Conservation (phyloP, 371 early-diverging fungal species). For the Mucor circinelloides region DNA sequence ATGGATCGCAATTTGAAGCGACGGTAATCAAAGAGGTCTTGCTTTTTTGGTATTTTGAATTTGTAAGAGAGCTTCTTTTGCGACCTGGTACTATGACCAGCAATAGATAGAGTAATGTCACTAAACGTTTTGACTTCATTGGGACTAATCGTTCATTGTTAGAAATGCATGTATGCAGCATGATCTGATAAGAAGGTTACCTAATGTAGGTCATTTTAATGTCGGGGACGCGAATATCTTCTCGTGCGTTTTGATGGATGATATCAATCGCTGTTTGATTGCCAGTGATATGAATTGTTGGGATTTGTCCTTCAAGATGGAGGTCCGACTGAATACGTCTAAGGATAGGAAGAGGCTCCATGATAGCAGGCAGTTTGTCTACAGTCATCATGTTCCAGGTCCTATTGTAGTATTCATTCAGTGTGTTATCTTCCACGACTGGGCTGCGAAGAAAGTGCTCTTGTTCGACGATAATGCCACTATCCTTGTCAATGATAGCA, state of each 20-base stretch:
- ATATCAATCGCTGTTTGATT: slow-evolving; percentile 18
- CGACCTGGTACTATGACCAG: slow-evolving; percentile 26
- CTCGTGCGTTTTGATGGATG: slow-evolving; percentile 27
- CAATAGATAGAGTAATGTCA: slow-evolving; percentile 18
- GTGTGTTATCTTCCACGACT: not conserved
- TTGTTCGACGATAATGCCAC: slow-evolving; percentile 2
- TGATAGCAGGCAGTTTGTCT: slow-evolving; percentile 8
- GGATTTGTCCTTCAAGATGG: slow-evolving; percentile 25
- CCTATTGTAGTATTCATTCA: slow-evolving; percentile 23
- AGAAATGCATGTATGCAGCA: not conserved
- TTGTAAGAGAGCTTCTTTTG: slow-evolving; percentile 28
- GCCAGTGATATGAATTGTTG: slow-evolving; percentile 27
- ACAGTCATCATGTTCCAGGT: slow-evolving; percentile 18
- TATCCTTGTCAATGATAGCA: not conserved
- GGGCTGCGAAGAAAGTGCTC: slow-evolving; percentile 18
- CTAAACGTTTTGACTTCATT: slow-evolving; percentile 1
- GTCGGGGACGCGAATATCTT: slow-evolving; percentile 14
- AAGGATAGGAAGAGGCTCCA: slow-evolving; percentile 13
- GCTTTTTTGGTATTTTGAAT: slow-evolving; percentile 27
- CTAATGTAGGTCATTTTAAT: slow-evolving; percentile 35
- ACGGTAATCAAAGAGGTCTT: slow-evolving; percentile 29
- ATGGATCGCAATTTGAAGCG: slow-evolving; percentile 37
- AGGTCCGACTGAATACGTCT: slow-evolving; percentile 22
- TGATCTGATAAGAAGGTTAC: slow-evolving; percentile 10
- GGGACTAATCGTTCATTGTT: slow-evolving; percentile 3